phyloP scores from a whole-genome alignment of 2,329 filamentous ascomycete genomes.

The Talaromyces sp. region DNA sequence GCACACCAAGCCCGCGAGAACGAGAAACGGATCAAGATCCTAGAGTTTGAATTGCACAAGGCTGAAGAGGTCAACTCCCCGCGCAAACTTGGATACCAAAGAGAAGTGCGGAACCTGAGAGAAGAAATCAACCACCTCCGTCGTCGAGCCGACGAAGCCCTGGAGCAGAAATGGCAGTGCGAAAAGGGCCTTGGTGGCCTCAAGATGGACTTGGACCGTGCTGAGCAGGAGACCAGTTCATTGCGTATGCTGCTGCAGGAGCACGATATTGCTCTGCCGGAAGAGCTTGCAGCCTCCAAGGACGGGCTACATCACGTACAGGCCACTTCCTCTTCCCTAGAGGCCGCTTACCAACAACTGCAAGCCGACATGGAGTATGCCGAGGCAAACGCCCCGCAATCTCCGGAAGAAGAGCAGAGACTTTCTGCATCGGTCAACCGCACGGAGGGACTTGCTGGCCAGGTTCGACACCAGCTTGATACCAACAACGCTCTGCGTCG shows the following conservation, averaged over 20 bases:
- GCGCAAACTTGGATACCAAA: conserved; percentile 72
- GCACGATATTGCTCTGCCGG: conserved; percentile 71
- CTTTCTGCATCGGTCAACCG: conserved; percentile 46
- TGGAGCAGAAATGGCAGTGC: conserved; percentile 94
- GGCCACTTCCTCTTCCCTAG: conserved; percentile 64
- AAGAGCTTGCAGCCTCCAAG: conserved; percentile 45
- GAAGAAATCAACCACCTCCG: conserved; percentile 80
- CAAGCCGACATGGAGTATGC: conserved; percentile 62
- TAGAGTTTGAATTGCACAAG: conserved; percentile 73
- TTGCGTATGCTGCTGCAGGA: conserved; percentile 72
- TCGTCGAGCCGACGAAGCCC: conserved; percentile 81
- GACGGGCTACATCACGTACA: conserved; percentile 41
- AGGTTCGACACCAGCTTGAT: conserved; percentile 75
- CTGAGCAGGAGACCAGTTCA: conserved; percentile 86
- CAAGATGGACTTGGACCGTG: conserved; percentile 94
- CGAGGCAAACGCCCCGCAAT: conserved; percentile 63
- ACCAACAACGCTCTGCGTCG: conserved; percentile 68
- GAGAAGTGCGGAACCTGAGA: conserved; percentile 71
- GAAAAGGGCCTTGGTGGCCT: conserved; percentile 83
- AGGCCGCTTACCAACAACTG: conserved; percentile 68
- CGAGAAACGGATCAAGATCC: conserved; percentile 67
- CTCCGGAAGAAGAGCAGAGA: conserved; percentile 55
- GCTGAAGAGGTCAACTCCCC: conserved; percentile 59
- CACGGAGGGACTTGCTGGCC: conserved; percentile 70
- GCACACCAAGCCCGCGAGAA: conserved; percentile 79